phyloP scores from a whole-genome alignment of 305 asterid genomes.

The Ilex paraguariensis region DNA sequence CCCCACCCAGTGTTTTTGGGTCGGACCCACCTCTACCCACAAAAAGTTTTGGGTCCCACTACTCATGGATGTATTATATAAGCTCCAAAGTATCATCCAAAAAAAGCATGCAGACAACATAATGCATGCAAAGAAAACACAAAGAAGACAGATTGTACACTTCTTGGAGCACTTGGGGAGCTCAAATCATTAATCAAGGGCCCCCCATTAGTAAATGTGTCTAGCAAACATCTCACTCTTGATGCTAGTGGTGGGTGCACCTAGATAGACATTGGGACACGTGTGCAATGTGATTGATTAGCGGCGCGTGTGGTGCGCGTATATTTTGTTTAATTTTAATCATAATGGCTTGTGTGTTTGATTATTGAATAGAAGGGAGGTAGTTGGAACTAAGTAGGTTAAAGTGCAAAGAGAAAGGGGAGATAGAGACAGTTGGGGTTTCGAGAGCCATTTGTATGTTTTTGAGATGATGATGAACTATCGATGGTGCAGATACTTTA shows the following conservation, averaged over 20 bases:
- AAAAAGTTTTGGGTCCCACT: neutral
- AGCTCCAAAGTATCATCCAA: neutral
- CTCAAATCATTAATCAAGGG: neutral
- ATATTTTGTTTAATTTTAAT: neutral
- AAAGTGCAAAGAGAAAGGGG: slow-evolving; percentile 7
- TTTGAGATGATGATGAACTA: neutral
- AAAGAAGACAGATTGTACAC: neutral
- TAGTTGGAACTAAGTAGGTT: slow-evolving; percentile 9
- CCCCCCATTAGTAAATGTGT: neutral
- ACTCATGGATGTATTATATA: neutral
- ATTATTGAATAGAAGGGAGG: slow-evolving; percentile 6
- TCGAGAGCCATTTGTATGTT: slow-evolving; percentile 16
- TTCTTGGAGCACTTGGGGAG: neutral
- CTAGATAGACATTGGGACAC: neutral
- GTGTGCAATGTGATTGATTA: neutral
- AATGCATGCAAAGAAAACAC: neutral
- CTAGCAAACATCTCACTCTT: neutral
- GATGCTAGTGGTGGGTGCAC: neutral
- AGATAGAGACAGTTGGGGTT: slow-evolving; percentile 13
- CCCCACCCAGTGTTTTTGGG: neutral
- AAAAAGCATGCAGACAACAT: neutral
- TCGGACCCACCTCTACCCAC: neutral
- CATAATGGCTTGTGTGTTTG: neutral
- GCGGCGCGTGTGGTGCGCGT: neutral
- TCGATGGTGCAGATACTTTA: neutral